Evolutionary conservation across 192 early-diverging fungal genomes (phyloP), one percentile per base, ranked within the genome.

Genomic region (Coemansia sp.): DNA sequence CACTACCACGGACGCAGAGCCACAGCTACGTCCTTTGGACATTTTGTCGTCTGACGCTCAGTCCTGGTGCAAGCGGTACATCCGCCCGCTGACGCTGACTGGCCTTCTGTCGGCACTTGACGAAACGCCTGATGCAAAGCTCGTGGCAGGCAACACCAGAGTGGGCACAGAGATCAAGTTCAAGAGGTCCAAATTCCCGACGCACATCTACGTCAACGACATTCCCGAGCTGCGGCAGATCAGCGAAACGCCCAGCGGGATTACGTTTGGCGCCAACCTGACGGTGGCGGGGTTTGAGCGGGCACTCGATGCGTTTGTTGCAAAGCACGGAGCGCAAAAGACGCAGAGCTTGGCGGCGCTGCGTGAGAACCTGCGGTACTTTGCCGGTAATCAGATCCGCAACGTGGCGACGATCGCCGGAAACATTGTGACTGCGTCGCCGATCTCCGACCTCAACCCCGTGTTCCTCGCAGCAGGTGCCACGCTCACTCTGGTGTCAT

Each of bases 371-470:
- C 69, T 90, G 52, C 78, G 84, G 58, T 91, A 86, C 72, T 92
- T 93, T 83, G 91, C 91, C 6, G 88, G 91, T 42, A 78, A 76
- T 53, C 93, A 95, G 82, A 89, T 95, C 65, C 83, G 93, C 65
- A 93, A 92, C 67, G 90, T 93, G 3, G 90, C 93, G 3, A 86
- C 87, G 8, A 79, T 93, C 53, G 93, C 87, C 21, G 93, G 93
- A 29, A 95, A 93, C 72, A 88, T 93, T 46, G 86, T 83, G 17
- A 93, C 93, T 6, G 93, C 92, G n/a, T 90, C 87, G 48, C 91
- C 93, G 8, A 93, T 93, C 56, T 92, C 90, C 11, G 91, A 93
- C 65, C 77, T 95, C 53, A 95, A 93, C 71, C 93, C 93, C 2
- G 88, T 93, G 29, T 87, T 91, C 50, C 72, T 95, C 14, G 87